Evolutionary conservation across 2,329 filamentous ascomycete genomes (phyloP).

Genomic region (Trichothecium sympodiale): DNA sequence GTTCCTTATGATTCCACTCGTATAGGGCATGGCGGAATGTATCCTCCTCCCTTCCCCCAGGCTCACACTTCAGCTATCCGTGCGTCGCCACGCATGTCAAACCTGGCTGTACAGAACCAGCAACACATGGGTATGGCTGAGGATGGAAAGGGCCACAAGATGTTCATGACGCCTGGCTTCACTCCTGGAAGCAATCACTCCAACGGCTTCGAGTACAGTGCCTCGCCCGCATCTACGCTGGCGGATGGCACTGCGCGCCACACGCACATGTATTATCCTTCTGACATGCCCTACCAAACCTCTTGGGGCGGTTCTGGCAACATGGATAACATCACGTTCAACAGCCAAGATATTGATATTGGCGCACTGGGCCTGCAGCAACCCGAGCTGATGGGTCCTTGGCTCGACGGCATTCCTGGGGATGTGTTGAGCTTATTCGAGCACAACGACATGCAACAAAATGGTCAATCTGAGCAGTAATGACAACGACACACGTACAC

Average conservation of each 20-base stretch:
- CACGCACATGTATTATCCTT: conserved; percentile 16
- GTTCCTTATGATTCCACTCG: conserved; percentile 52
- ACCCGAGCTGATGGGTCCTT: conserved; percentile 57
- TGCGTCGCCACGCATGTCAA: conserved; percentile 24
- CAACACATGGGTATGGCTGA: conserved; percentile 10
- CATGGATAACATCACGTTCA: conserved; percentile 53
- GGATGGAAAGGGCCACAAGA: conserved; percentile 20
- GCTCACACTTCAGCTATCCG: conserved; percentile 35
- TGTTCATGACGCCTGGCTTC: conserved; percentile 22
- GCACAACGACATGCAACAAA: conserved; percentile 17
- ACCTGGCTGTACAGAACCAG: not conserved
- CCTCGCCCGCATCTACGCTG: conserved; percentile 30
- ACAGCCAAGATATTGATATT: conserved; percentile 70
- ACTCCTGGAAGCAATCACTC: conserved; percentile 30
- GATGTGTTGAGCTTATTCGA: conserved; percentile 51
- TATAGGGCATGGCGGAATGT: conserved; percentile 36
- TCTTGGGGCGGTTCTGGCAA: conserved; percentile 20
- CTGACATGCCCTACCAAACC: conserved; percentile 16
- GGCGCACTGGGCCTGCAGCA: conserved; percentile 44
- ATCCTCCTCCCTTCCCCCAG: conserved; percentile 37
- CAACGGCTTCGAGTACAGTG: conserved; percentile 30
- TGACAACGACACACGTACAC: too few relatives aligned
- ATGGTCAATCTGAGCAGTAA: conserved; percentile 4
- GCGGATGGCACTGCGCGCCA: conserved; percentile 16
- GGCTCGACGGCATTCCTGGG: conserved; percentile 62